phyloP scores from a whole-genome alignment of 257 asterid species.

The Osmanthus fragrans region DNA sequence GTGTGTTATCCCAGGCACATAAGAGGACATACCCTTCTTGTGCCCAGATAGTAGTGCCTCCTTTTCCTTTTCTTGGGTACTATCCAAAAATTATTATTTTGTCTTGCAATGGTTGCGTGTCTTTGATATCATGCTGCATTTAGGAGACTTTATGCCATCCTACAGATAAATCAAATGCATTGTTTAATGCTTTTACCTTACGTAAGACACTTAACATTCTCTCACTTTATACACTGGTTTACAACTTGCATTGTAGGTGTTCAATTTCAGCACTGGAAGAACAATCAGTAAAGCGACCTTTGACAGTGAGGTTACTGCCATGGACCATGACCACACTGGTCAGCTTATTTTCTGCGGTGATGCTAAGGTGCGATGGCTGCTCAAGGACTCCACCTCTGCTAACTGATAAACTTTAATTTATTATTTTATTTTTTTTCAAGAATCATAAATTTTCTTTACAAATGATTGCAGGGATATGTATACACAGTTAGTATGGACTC shows the following conservation, averaged over 20 bases:
- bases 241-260: constrained; percentile 60
- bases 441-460: constrained; percentile 17
- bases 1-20: background rate
- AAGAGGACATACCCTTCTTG: background rate
- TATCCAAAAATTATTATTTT: background rate
- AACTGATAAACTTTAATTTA: constrained; percentile 15
- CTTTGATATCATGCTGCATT: background rate
- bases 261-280: constrained; percentile 97
- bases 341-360: constrained; percentile 95
- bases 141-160: background rate
- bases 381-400: constrained; percentile 9
- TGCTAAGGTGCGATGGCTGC: constrained; percentile 61
- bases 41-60: background rate
- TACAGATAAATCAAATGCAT: background rate
- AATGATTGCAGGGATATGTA: constrained; percentile 70
- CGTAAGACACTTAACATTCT: background rate
- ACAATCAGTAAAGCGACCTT: constrained; percentile 57
- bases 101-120: background rate
- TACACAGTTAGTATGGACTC: constrained; percentile 80
- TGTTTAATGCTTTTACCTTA: constrained; percentile 5
- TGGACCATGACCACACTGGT: constrained; percentile 99
- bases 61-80: background rate
- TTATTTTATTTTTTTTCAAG: constrained; percentile 2
- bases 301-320: constrained; percentile 89
- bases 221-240: constrained; percentile 21